Conservation (phyloP, 106 monocot species). For the Posidonia australis region DNA sequence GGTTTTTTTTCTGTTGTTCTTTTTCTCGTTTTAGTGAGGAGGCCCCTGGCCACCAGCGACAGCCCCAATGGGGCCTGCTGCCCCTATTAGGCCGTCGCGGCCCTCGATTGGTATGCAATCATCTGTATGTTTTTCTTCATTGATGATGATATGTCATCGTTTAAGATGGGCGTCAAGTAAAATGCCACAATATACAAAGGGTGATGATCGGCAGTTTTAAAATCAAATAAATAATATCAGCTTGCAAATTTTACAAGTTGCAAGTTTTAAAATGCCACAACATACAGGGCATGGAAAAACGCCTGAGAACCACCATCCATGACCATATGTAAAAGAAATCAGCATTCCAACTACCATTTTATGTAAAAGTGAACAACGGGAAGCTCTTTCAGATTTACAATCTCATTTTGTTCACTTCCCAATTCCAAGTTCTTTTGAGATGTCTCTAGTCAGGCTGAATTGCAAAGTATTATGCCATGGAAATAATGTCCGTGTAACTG, state of each 20-base stretch:
- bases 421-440: conserved; percentile 66
- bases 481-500: conserved; percentile 79
- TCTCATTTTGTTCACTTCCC: conserved; percentile 24
- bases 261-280: conserved; percentile 7
- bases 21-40: no score
- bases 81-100: no score
- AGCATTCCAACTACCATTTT: background rate
- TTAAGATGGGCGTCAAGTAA: no score
- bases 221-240: conserved; percentile 18
- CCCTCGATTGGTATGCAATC: no score
- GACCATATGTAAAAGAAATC: conserved; percentile 33
- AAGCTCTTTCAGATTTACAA: no score
- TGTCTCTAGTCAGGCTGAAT: conserved; percentile 70
- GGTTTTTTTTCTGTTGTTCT: no score
- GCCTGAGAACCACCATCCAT: background rate
- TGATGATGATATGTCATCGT: no score
- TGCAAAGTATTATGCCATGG: conserved; percentile 84
- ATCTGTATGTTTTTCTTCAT: no score
- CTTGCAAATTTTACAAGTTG: conserved; percentile 12
- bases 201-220: no score
- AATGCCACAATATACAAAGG: no score
- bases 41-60: no score
- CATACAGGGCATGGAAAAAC: background rate
- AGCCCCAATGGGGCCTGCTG: no score
- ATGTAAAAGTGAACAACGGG: background rate